Percentiles rank a stretch among this genome's conserved stretches.
phyloP scores from a whole-genome alignment of 371 early-diverging fungal genomes.

The Mortierella sp. region DNA sequence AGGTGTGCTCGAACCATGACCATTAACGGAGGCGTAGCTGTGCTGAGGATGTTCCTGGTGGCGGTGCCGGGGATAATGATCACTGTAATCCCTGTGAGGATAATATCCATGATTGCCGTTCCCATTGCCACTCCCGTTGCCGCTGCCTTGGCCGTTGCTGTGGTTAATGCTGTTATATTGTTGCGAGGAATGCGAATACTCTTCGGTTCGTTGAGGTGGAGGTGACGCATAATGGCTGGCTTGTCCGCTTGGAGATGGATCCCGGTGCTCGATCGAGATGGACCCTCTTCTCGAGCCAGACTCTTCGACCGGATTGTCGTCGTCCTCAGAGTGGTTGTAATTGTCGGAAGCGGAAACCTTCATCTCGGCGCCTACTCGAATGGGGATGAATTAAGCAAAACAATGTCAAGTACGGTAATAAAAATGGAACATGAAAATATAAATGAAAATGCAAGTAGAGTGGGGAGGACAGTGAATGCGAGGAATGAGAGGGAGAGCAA shows the following conservation, averaged over 20 bases:
- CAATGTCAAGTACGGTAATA: neutral
- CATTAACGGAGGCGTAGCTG: too few relatives aligned
- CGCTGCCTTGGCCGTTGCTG: neutral
- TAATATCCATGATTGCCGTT: too few relatives aligned
- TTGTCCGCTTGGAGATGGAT: constrained; percentile 8
- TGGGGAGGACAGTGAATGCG: neutral
- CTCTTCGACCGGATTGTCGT: constrained; percentile 13
- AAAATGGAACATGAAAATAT: neutral
- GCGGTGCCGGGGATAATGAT: too few relatives aligned
- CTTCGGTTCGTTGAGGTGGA: too few relatives aligned
- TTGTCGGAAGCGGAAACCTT: constrained; percentile 6
- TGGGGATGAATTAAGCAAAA: neutral
- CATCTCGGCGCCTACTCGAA: constrained; percentile 5
- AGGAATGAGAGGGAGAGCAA: neutral
- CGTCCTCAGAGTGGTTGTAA: constrained; percentile 1
- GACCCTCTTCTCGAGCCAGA: neutral
- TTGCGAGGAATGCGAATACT: neutral
- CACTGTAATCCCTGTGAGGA: too few relatives aligned
- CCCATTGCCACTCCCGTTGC: constrained; percentile 7
- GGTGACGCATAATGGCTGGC: too few relatives aligned
- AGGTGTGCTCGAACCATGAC: too few relatives aligned
- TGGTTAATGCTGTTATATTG: constrained; percentile 3
- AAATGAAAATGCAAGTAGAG: neutral
- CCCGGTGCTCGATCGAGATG: neutral
- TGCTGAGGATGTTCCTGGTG: too few relatives aligned